Conservation (phyloP, 345 rosid genomes). For the Chamaenerion angustifolium region DNA sequence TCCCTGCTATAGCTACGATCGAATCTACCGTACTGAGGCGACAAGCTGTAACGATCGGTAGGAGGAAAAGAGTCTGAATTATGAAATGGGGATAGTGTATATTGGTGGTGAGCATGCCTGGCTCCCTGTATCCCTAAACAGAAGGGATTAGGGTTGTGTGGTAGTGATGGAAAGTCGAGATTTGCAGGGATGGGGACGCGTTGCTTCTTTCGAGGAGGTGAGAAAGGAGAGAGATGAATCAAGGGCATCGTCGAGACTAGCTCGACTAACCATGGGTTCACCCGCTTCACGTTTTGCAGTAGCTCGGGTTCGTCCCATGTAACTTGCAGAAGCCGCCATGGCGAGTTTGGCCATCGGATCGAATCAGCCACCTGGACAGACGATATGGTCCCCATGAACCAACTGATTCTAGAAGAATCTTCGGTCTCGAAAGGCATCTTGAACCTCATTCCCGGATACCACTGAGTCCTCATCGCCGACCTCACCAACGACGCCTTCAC, state of each 20-base stretch:
- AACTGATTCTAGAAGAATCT: conserved; percentile 83
- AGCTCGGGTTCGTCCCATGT: conserved; percentile 99
- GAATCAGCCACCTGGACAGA: conserved; percentile 64
- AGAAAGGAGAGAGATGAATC: conserved; percentile 54
- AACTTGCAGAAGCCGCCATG: conserved; percentile 91
- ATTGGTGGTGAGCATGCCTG: conserved; percentile 91
- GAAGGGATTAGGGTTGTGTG: conserved; percentile 47
- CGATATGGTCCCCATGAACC: conserved; percentile 94
- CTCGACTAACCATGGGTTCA: conserved; percentile 92
- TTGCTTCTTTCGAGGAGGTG: conserved; percentile 80
- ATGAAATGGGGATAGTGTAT: conserved; percentile 43
- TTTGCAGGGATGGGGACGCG: conserved; percentile 53
- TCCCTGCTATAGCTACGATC: no score
- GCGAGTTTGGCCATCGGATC: conserved; percentile 78
- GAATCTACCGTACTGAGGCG: background rate
- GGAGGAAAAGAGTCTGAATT: conserved; percentile 38
- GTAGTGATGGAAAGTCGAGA: conserved; percentile 40
- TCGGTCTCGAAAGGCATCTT: conserved; percentile 96
- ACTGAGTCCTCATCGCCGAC: conserved; percentile 58
- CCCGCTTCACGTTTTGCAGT: conserved; percentile 87
- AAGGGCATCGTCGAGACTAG: conserved; percentile 72
- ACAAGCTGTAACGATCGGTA: conserved; percentile 8
- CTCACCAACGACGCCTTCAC: conserved; percentile 60
- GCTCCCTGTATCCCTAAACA: conserved; percentile 99
- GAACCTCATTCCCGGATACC: conserved; percentile 89